Evolutionary conservation across 23 red algal species (phyloP).

Genomic region (Rhodosorus marinus): DNA sequence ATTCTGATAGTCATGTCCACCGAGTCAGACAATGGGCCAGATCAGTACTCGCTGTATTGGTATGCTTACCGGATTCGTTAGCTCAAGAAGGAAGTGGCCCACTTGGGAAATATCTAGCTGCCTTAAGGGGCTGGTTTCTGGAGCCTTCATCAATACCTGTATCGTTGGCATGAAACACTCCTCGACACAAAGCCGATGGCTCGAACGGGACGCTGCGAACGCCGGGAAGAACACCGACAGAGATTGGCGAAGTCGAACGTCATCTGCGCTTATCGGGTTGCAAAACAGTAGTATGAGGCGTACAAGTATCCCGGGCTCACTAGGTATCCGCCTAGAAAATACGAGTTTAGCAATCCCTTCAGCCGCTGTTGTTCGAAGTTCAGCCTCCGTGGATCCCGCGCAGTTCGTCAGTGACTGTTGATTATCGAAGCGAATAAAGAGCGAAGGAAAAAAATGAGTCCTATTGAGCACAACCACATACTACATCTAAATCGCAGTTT

Average conservation of each 20-base stretch:
- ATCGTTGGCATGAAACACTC: constrained; percentile 18
- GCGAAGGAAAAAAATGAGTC: too few species aligned
- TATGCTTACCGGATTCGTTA: constrained; percentile 36
- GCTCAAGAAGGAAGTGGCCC: constrained; percentile 36
- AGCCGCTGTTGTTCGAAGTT: constrained; percentile 2
- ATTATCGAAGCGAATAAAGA: too few species aligned
- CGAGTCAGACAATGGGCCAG: too few species aligned
- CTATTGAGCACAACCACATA: too few species aligned
- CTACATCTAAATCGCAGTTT: too few species aligned
- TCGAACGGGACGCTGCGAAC: constrained; percentile 7
- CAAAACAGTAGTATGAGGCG: constrained; percentile 13
- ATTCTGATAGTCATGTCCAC: too few species aligned
- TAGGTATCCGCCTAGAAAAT: constrained; percentile 8
- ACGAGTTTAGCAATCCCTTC: constrained; percentile 18
- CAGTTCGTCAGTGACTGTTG: constrained; percentile 14
- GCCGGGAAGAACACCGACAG: constrained; percentile 39
- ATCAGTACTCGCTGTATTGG: too few species aligned
- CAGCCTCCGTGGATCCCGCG: constrained; percentile 7
- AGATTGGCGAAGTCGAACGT: constrained; percentile 22
- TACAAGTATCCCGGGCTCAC: constrained; percentile 10
- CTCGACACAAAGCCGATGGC: constrained; percentile 22
- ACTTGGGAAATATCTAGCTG: constrained; percentile 17
- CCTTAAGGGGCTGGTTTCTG: constrained; percentile 8
- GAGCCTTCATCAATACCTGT: constrained; percentile 11
- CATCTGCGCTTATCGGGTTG: constrained; percentile 29